These are phyloP conservation scores for Solanum paucissectum DNA, from an alignment of 257 asterid genomes.

Conservation along the genomic window DNA sequence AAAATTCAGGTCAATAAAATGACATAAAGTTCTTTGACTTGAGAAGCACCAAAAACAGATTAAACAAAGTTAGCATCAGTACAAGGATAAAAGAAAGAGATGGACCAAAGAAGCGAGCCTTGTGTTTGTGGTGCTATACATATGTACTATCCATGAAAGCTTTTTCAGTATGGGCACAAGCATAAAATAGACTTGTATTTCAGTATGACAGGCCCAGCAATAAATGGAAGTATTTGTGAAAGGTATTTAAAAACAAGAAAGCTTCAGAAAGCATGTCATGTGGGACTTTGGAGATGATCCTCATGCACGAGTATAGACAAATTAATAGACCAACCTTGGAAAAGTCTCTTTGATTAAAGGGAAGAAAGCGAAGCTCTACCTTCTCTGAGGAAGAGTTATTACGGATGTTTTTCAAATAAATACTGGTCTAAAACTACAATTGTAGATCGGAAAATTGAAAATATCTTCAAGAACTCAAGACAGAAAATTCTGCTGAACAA, in stretches of 20 bases:
- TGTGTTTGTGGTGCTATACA: background rate
- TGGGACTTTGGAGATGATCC: background rate
- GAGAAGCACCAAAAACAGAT: conserved; percentile 1
- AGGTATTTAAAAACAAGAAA: background rate
- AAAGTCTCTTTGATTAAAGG: background rate
- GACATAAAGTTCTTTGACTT: background rate
- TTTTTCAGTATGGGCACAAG: background rate
- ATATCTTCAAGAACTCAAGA: background rate
- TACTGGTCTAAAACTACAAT: background rate
- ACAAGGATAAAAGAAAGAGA: background rate
- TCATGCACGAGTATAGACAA: background rate
- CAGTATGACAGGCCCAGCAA: background rate
- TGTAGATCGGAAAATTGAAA: background rate
- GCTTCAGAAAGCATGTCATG: background rate
- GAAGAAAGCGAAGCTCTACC: background rate
- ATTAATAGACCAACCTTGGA: background rate
- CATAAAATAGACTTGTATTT: background rate
- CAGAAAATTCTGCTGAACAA: background rate
- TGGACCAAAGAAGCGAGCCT: background rate
- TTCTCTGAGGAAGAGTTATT: background rate
- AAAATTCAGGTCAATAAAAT: background rate
- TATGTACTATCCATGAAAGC: background rate
- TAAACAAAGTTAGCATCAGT: background rate
- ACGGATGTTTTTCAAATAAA: background rate
- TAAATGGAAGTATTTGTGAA: background rate